phyloP scores from a whole-genome alignment of 305 asterid genomes.

The Salvia sclarea region DNA sequence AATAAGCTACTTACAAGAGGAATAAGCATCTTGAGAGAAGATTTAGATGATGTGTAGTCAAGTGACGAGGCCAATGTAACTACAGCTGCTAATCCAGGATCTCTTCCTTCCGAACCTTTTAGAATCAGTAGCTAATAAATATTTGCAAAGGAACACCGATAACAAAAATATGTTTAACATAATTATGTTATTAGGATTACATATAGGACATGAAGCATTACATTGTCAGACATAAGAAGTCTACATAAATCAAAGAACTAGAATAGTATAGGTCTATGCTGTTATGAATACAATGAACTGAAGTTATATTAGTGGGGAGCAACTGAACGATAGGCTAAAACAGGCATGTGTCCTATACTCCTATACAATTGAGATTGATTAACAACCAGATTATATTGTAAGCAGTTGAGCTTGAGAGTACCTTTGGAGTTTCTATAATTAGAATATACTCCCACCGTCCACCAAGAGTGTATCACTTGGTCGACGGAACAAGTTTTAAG shows the following conservation, averaged over 20 bases:
- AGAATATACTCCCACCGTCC: too few relatives aligned
- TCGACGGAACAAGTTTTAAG: too few relatives aligned
- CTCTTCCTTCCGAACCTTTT: conserved; percentile 65
- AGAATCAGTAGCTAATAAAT: conserved; percentile 18
- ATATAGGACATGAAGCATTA: conserved; percentile 6
- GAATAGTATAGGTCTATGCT: too few relatives aligned
- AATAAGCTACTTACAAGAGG: conserved; percentile 71
- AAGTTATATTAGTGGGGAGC: conserved; percentile 5
- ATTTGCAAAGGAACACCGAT: not conserved
- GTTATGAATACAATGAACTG: conserved; percentile 14
- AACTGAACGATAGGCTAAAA: conserved; percentile 2
- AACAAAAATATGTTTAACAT: not conserved
- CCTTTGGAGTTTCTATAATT: not conserved
- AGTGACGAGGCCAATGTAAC: conserved; percentile 93
- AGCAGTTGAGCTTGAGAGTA: not conserved
- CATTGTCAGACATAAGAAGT: not conserved
- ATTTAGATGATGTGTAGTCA: conserved; percentile 81
- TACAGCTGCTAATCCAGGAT: conserved; percentile 73
- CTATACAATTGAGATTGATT: conserved; percentile 17
- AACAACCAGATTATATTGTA: not conserved
- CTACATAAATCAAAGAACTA: conserved; percentile 6
- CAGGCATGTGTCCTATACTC: not conserved
- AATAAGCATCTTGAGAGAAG: conserved; percentile 68
- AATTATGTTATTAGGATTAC: not conserved
- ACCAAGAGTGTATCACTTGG: too few relatives aligned